These are phyloP conservation scores for Pinus tabuliformis DNA, from an alignment of 75 land plant species.

Conservation along the genomic window DNA sequence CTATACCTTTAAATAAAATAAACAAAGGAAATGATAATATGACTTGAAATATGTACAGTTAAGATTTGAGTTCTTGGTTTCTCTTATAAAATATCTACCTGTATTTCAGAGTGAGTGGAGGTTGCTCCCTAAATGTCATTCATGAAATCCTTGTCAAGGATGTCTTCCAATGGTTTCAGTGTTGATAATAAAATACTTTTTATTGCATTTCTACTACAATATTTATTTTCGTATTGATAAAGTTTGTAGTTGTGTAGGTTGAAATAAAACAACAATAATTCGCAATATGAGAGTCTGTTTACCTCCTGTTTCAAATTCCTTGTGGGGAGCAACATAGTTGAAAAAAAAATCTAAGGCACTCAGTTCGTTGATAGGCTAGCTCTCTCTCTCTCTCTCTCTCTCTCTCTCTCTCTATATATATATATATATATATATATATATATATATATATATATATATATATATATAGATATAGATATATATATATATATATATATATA, in stretches of 20 bases:
- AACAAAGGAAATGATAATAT: not conserved
- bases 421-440: no score
- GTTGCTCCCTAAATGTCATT: not conserved
- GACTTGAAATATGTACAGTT: not conserved
- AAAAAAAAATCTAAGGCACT: not conserved
- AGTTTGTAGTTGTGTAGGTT: slow-evolving; percentile 2
- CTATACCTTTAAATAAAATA: not conserved
- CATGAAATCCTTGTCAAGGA: not conserved
- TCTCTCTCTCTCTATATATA: no score
- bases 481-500: no score
- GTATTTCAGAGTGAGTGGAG: not conserved
- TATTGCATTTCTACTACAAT: not conserved
- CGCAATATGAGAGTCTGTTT: not conserved
- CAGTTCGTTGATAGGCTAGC: not conserved
- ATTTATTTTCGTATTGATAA: not conserved
- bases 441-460: no score
- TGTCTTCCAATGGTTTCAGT: not conserved
- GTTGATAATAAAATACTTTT: not conserved
- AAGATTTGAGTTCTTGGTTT: not conserved
- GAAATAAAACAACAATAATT: not conserved
- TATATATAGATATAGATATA: no score
- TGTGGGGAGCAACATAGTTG: not conserved
- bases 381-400: no score
- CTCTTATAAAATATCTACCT: not conserved
- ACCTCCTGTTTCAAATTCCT: not conserved